Conservation (phyloP, 257 asterid genomes). For the Salvia splendens region DNA sequence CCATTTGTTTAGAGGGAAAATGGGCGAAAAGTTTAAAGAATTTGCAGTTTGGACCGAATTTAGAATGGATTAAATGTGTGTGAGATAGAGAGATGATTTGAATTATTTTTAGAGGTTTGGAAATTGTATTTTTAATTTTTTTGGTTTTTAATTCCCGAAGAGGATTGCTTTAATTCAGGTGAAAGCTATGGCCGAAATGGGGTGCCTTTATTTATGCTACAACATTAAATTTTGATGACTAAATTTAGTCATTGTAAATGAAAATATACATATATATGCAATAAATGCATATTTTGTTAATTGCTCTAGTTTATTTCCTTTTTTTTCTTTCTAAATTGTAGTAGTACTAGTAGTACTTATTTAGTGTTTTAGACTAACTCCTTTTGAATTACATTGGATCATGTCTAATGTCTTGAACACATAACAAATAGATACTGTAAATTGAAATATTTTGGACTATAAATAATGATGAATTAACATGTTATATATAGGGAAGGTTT, state of each 20-base stretch:
- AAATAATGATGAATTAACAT: too few species aligned
- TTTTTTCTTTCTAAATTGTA: too few species aligned
- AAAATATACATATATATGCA: not conserved
- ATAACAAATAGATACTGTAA: too few species aligned
- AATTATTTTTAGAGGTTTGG: conserved; percentile 12
- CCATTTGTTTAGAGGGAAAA: conserved; percentile 44
- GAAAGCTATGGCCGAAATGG: conserved; percentile 37
- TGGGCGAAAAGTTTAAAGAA: not conserved
- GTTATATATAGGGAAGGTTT: too few species aligned
- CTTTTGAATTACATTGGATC: too few species aligned
- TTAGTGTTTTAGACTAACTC: too few species aligned
- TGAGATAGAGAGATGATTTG: conserved; percentile 19
- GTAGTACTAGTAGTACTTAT: too few species aligned
- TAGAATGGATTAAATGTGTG: conserved; percentile 1
- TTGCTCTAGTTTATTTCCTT: too few species aligned
- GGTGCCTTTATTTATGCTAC: conserved; percentile 36
- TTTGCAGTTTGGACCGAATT: conserved; percentile 15
- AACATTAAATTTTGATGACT: conserved; percentile 37
- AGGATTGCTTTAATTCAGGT: conserved; percentile 50
- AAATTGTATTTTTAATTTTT: conserved; percentile 13
- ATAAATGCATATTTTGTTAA: too few species aligned
- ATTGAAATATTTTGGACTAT: too few species aligned
- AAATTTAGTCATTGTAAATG: conserved; percentile 27
- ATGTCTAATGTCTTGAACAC: too few species aligned
- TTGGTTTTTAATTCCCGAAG: conserved; percentile 35